Evolutionary conservation across 1,284 basidiomycete genomes (phyloP).

Genomic region (Peniophora sp.): DNA sequence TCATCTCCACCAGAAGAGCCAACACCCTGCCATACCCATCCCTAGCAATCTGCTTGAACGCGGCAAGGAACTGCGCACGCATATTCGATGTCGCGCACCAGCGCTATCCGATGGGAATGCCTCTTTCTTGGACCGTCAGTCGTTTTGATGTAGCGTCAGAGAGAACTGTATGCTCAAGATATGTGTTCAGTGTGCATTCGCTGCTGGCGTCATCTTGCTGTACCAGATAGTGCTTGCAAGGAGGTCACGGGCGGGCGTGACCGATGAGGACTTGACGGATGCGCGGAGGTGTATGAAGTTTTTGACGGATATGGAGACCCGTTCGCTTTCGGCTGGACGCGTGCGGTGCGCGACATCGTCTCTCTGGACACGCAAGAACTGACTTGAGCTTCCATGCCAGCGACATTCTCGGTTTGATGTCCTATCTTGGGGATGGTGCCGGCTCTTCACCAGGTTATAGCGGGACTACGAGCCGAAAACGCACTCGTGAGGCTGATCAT

Average conservation of each 20-base stretch:
- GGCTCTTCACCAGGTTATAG: too few relatives aligned
- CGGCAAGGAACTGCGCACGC: slow-evolving; percentile 48
- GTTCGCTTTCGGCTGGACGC: neutral
- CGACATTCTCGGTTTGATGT: neutral
- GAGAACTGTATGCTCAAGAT: neutral
- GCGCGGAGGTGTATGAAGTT: neutral
- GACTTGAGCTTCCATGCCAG: neutral
- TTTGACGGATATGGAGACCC: neutral
- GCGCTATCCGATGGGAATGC: slow-evolving; percentile 15
- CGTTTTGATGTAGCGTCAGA: neutral
- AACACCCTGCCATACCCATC: slow-evolving; percentile 41
- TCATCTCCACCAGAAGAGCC: slow-evolving; percentile 34
- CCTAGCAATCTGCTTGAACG: slow-evolving; percentile 55
- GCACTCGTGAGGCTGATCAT: too few relatives aligned
- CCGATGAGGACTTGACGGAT: neutral
- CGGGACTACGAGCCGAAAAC: too few relatives aligned
- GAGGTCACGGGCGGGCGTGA: too few relatives aligned
- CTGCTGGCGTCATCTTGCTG: neutral
- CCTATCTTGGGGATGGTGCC: too few relatives aligned
- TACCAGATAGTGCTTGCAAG: neutral
- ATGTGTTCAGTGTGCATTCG: neutral
- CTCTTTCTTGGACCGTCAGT: slow-evolving; percentile 13
- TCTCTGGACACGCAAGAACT: neutral
- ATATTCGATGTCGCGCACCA: slow-evolving; percentile 37
- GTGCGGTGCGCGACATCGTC: neutral